These are phyloP conservation scores for Xylaria intraflava DNA, from an alignment of 495 filamentous ascomycete genomes.

Conservation along the genomic window DNA sequence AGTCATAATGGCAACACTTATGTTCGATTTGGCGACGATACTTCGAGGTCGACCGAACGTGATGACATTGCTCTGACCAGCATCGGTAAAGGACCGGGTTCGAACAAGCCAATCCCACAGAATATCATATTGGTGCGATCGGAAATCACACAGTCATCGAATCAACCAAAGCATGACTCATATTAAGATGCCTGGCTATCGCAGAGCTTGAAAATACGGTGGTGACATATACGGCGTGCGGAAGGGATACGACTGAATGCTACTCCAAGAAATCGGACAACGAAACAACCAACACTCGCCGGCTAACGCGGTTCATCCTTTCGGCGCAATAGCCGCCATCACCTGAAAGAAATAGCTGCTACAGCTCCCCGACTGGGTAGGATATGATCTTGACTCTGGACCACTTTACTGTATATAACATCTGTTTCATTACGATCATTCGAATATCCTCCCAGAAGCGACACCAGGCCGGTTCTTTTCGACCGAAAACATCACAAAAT, in stretches of 20 bases:
- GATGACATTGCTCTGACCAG: constrained; percentile 16
- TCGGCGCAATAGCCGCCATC: neutral
- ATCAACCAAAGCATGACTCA: constrained; percentile 3
- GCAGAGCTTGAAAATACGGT: neutral
- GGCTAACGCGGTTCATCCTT: neutral
- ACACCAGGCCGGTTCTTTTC: constrained; percentile 1
- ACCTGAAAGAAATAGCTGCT: neutral
- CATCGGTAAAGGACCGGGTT: constrained; percentile 10
- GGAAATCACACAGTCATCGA: constrained; percentile 12
- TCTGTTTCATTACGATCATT: neutral
- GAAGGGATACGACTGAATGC: neutral
- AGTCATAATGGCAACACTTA: constrained; percentile 14
- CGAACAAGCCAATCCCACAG: constrained; percentile 12
- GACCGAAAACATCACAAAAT: neutral
- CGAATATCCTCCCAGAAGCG: neutral
- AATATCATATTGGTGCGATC: constrained; percentile 17
- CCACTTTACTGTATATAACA: constrained; percentile 4
- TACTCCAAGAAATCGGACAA: no score
- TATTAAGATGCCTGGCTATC: neutral
- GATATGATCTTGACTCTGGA: neutral
- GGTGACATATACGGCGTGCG: neutral
- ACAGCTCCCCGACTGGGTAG: neutral
- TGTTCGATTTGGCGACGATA: constrained; percentile 14
- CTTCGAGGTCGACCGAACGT: constrained; percentile 2
- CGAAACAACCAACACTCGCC: no score